Percentiles rank a stretch among this genome's conserved stretches.
phyloP scores from a whole-genome alignment of 192 early-diverging fungal species.

The Coemansia sp. region DNA sequence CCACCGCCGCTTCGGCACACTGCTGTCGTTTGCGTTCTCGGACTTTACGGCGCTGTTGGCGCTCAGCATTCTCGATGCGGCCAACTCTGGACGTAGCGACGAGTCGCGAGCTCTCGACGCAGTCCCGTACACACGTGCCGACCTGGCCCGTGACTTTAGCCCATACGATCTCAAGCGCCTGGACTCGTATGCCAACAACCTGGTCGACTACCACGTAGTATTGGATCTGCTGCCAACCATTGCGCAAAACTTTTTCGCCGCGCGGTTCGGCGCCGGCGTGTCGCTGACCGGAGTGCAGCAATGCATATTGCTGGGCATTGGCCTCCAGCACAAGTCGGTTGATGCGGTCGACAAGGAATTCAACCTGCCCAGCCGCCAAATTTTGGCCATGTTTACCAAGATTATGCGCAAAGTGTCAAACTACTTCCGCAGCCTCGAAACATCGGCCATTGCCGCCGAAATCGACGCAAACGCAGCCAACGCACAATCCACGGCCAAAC shows the following conservation, averaged over 20 bases:
- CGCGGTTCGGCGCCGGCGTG: constrained; percentile 57
- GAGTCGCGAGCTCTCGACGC: constrained; percentile 30
- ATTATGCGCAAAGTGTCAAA: constrained; percentile 80
- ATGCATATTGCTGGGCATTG: constrained; percentile 82
- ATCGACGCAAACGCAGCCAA: constrained; percentile 9
- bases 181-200: constrained; percentile 92
- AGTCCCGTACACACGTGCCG: constrained; percentile 14
- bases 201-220: constrained; percentile 97
- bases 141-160: constrained; percentile 41
- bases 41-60: constrained; percentile 79
- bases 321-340: constrained; percentile 89
- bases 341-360: constrained; percentile 88
- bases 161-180: constrained; percentile 91
- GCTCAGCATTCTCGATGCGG: constrained; percentile 80
- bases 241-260: constrained; percentile 76
- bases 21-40: constrained; percentile 87
- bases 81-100: constrained; percentile 48
- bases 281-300: constrained; percentile 84
- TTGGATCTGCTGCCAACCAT: constrained; percentile 86
- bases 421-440: constrained; percentile 65
- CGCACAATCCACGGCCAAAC: constrained; percentile 17
- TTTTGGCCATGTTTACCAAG: constrained; percentile 94
- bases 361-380: constrained; percentile 75
- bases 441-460: constrained; percentile 29
- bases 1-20: constrained; percentile 80